These are phyloP conservation scores for Immersiella caudata DNA, from an alignment of 495 filamentous ascomycete species.

Conservation along the genomic window DNA sequence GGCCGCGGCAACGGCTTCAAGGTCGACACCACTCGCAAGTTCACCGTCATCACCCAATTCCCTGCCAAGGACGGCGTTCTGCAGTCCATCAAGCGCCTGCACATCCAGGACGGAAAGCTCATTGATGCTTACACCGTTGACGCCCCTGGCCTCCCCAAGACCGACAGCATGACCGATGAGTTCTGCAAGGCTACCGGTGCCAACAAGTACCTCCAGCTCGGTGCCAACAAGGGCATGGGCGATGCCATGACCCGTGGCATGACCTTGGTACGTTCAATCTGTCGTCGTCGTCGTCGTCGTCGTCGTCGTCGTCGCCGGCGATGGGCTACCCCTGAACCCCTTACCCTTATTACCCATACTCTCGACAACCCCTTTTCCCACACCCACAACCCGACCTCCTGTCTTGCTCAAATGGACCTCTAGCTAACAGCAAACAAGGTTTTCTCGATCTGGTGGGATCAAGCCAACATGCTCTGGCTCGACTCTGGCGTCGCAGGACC, in stretches of 20 bases:
- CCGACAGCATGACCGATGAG: conserved; percentile 55
- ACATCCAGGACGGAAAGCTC: conserved; percentile 61
- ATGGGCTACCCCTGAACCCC: too few species aligned
- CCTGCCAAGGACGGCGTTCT: conserved; percentile 56
- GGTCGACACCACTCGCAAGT: conserved; percentile 38
- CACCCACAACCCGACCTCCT: too few species aligned
- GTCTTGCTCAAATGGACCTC: too few species aligned
- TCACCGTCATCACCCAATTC: conserved; percentile 71
- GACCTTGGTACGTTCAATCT: conserved; percentile 65
- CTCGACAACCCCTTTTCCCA: too few species aligned
- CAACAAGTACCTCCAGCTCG: conserved; percentile 53
- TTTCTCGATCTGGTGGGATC: conserved; percentile 66
- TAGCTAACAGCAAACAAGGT: conserved; percentile 48
- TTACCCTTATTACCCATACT: too few species aligned
- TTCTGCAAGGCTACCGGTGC: conserved; percentile 64
- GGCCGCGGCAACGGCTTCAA: conserved; percentile 28
- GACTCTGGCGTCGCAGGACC: conserved; percentile 60
- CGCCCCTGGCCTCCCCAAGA: conserved; percentile 20
- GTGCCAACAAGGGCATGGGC: conserved; percentile 61
- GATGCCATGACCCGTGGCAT: conserved; percentile 61
- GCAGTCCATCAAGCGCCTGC: conserved; percentile 60
- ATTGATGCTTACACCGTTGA: conserved; percentile 32
- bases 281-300: too few species aligned
- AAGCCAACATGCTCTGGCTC: conserved; percentile 66
- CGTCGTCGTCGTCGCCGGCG: too few species aligned